Evolutionary conservation across 495 filamentous ascomycete genomes (phyloP), one percentile per base, ranked within the genome.

Genomic region (Bryoglossum gracile): DNA sequence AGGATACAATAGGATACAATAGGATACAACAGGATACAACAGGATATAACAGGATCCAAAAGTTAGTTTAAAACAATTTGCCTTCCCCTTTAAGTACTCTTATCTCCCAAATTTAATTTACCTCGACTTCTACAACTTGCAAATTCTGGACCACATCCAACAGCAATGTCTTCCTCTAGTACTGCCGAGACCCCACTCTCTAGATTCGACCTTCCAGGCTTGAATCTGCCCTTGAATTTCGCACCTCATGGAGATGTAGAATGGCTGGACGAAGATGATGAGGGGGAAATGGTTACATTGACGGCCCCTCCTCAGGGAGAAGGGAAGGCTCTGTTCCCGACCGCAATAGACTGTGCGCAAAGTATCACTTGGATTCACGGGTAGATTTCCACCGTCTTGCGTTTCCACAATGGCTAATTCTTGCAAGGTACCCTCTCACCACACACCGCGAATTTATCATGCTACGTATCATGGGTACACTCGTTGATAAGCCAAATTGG

Each of bases 201-300:
- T 11, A 46, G 46, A 2, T 55, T 55, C 35, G 13, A 50, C 0
- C 42, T 50, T 17, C 52, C 52, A 6, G 52, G 52, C 14, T 42
- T 55, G 3, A 50, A 55, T 46, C 17, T 55, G n/a, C 52, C 52
- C 18, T 22, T 55, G 11, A 55, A 55, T 26, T 50, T 37, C 37
- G 11, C n/a, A 3, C 38, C 51, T 0, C 22, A 41, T 14, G 35
- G 34, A 2, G 19, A 39, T 16, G 38, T 23, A 13, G 25, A 17
- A 16, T 16, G 24, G 17, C 11, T 14, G 23, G 17, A 16, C 2
- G 18, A 30, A 10, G 23, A 30, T 17, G 23, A 24, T n/a, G 19
- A 24, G 3, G n/a, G n/a, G n/a, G 2, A 17, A 32, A 4, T 4
- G 16, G 19, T 2, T 2, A 19, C 19, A 4, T 16, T 8, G 3